These are phyloP conservation scores for Stephania yunnanensis DNA, from an alignment of 164 flowering plant species.

Conservation along the genomic window DNA sequence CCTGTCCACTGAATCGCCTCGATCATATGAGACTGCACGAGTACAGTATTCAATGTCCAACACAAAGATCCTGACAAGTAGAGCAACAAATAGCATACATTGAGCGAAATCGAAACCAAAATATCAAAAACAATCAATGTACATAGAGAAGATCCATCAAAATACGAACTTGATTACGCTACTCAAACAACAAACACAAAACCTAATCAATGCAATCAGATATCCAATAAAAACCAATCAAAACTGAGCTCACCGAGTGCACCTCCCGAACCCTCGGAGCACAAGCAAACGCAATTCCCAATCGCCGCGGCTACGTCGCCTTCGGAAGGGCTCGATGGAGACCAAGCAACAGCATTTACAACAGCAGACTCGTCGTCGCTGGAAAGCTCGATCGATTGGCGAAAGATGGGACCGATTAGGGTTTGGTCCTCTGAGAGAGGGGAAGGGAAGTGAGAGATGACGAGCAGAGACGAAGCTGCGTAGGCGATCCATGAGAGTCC, in stretches of 20 bases:
- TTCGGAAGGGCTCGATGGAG: constrained; percentile 35
- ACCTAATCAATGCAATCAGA: background rate
- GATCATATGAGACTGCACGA: constrained; percentile 56
- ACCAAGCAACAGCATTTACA: constrained; percentile 57
- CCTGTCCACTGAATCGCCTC: constrained; percentile 87
- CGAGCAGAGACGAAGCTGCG: constrained; percentile 78
- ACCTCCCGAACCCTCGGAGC: constrained; percentile 29
- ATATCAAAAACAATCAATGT: background rate
- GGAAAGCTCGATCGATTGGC: constrained; percentile 66
- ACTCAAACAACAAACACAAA: background rate
- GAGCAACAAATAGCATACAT: constrained; percentile 20
- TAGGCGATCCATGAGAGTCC: constrained; percentile 90
- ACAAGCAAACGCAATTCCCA: constrained; percentile 44
- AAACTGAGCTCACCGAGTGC: constrained; percentile 28
- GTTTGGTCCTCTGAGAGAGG: constrained; percentile 46
- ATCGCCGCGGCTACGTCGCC: constrained; percentile 79
- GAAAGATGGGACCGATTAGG: constrained; percentile 57
- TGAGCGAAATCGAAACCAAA: background rate
- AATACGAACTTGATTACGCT: background rate
- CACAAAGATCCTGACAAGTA: constrained; percentile 83
- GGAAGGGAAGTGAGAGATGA: constrained; percentile 83
- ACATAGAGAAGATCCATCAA: background rate
- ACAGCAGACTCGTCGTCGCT: constrained; percentile 20
- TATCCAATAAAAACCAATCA: background rate
- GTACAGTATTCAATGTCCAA: constrained; percentile 86